Base-by-base conservation (phyloP, 2,329 filamentous ascomycete genomes). In the Dendrostoma leiphaemia region DNA sequence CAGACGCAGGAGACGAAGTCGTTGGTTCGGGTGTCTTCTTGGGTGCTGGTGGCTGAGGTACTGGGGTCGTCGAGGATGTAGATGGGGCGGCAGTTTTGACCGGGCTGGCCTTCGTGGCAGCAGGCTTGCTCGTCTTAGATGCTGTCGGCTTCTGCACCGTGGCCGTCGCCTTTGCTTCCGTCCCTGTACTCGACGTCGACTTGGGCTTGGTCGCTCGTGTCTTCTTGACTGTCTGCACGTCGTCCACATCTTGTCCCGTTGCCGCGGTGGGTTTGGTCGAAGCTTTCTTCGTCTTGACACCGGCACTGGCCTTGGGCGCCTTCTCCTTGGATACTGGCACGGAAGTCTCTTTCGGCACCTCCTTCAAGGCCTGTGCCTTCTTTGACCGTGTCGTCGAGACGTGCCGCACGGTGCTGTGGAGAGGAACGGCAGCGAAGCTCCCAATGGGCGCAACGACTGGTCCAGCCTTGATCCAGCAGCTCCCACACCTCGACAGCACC, bases 331-430 rank as follows among this genome's bases (percentile, higher is more conserved):
- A 23, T 19, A 35, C 31, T 21, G 41, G 19, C 15, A 15, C 32
- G 8, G 15, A 17, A 10, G 41, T 38, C 21, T 17, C 44, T 17
- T 54, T 51, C 8, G 21, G 19, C 12, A 44, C 35, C 23, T 54
- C 52, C 37, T 55, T 55, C 37, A 38, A 32, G 3, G 48, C 43
- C 44, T 51, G 51, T 2, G 48, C 51, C 19, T 48, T 55, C 24
- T 51, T 55, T n/a, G 55, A 21, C n/a, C 31, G 37, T 17, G 55
- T 58, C 13, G 51, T 57, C 34, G 55, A 55, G 21, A 46, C 55
- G 21, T 52, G 48, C 23, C 55, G 44, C 17, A 52, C 34, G 32
- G 21, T 19, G 31, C 55, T 43, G 21, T 29, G 34, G 4, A 58
- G 9, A 4, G 35, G 23, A 15, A n/a, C 45, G 9, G 28, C 37